A percentile compares a stretch with the other conserved stretches of the same genome.
Conservation (phyloP, 306 rosid species). For the Ziziphus jujuba region DNA sequence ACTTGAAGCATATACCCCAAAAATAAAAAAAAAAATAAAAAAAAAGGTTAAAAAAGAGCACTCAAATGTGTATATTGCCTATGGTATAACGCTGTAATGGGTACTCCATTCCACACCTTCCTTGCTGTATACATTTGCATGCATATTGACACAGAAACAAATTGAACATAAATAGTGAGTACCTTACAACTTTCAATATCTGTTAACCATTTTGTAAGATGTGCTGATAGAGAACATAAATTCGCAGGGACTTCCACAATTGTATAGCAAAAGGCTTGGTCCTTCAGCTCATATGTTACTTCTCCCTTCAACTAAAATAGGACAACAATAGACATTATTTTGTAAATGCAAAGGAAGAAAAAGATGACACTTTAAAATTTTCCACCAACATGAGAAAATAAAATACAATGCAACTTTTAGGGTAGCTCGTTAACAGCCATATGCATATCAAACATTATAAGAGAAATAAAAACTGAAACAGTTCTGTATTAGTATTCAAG, state of each 20-base stretch:
- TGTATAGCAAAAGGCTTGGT: conserved; percentile 73
- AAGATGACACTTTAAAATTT: neutral
- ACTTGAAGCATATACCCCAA: neutral
- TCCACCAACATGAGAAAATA: conserved; percentile 13
- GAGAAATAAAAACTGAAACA: neutral
- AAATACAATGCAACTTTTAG: neutral
- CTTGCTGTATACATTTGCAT: neutral
- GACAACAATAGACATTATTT: conserved; percentile 16
- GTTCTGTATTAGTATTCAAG: neutral
- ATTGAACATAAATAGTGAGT: conserved; percentile 1
- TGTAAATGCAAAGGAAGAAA: neutral
- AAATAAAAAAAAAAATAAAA: neutral
- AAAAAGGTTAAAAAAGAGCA: neutral
- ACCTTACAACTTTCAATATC: conserved; percentile 91
- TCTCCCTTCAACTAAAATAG: conserved; percentile 73
- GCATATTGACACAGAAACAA: too few relatives aligned
- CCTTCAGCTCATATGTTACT: conserved; percentile 85
- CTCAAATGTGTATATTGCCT: neutral
- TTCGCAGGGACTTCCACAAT: conserved; percentile 61
- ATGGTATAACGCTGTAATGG: neutral
- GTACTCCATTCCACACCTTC: neutral
- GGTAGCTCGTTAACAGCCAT: conserved; percentile 8
- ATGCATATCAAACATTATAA: neutral
- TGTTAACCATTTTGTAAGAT: conserved; percentile 76
- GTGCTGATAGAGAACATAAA: conserved; percentile 62